Base-by-base conservation (phyloP, 805 yeast genomes). In the Lachancea sp. region DNA sequence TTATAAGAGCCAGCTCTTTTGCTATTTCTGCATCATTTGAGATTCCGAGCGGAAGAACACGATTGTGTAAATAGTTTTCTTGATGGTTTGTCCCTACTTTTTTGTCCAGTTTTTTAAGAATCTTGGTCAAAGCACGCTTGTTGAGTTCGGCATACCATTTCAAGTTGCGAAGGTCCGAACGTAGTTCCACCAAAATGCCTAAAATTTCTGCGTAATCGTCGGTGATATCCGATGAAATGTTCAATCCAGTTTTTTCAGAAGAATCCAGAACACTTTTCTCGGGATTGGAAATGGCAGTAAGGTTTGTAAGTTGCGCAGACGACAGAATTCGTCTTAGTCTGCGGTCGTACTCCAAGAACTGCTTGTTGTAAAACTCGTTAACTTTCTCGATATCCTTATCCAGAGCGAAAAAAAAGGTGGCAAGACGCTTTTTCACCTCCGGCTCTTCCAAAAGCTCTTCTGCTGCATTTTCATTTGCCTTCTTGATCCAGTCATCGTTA, bases 61-160 rank as follows among this genome's bases (percentile, higher is more conserved):
- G 78, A 1, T 91, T 75, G 25, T 73, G 63, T 45, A 88, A 67
- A 52, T 78, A 82, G n/a, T 71, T 62, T 20, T 69, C 67, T 55
- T 81, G 84, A 41, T 75, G 74, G 43, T 65, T 62, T 0, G 85
- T 77, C 6, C 85, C 84, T 22, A 77, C 70, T 62, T 88, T 88
- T 69, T 91, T 91, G 64, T 91, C 97, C 55, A 90, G 72, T 58
- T 90, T 90, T 68, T 90, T 90, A 58, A 91, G 70, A 51, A 91
- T 91, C 68, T 90, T 90, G 44, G 81, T 76, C 55, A 89, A 85
- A 0, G 96, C 98, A 49, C 95, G 79, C 59, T 84, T 86, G 69
- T 90, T 90, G 56, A 90, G 77, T 59, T 91, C 97, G 19, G 95
- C 95, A 62, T 78, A 90, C 96, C 97, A 91, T 62, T 86, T 89